A percentile compares a stretch with the other conserved stretches of the same genome.
phyloP scores from a whole-genome alignment of 202 grass and related monocot genomes.

The Schoenoplectus triqueter region DNA sequence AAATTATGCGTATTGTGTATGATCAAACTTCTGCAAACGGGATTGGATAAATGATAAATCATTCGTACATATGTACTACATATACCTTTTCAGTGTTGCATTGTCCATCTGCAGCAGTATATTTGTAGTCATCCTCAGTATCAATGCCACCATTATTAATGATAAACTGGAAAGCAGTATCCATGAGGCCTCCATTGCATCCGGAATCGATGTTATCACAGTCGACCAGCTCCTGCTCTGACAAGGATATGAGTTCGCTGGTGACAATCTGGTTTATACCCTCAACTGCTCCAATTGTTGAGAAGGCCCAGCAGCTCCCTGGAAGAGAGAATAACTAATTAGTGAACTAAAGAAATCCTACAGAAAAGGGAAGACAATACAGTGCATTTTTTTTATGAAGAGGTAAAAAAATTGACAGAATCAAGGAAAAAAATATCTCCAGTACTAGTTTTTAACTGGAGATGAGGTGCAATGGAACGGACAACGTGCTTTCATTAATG shows the following conservation, averaged over 20 bases:
- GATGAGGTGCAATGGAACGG: not conserved
- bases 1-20: not conserved
- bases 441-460: not conserved
- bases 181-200: constrained; percentile 60
- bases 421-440: not conserved
- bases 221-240: constrained; percentile 57
- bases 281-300: constrained; percentile 50
- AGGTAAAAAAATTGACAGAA: not conserved
- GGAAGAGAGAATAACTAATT: not conserved
- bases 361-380: not conserved
- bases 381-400: not conserved
- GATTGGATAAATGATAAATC: not conserved
- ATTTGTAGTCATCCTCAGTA: constrained; percentile 46
- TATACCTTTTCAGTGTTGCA: constrained; percentile 34
- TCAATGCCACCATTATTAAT: constrained; percentile 52
- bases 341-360: not conserved
- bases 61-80: not conserved
- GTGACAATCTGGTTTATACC: constrained; percentile 58
- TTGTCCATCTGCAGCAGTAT: constrained; percentile 35
- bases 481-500: not conserved
- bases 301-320: constrained; percentile 63
- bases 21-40: not conserved
- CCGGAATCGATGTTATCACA: constrained; percentile 43
- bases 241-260: constrained; percentile 41
- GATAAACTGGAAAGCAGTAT: constrained; percentile 53